These are phyloP conservation scores for Speleostelium caveatum DNA, from an alignment of 78 protist species.

Conservation along the genomic window DNA sequence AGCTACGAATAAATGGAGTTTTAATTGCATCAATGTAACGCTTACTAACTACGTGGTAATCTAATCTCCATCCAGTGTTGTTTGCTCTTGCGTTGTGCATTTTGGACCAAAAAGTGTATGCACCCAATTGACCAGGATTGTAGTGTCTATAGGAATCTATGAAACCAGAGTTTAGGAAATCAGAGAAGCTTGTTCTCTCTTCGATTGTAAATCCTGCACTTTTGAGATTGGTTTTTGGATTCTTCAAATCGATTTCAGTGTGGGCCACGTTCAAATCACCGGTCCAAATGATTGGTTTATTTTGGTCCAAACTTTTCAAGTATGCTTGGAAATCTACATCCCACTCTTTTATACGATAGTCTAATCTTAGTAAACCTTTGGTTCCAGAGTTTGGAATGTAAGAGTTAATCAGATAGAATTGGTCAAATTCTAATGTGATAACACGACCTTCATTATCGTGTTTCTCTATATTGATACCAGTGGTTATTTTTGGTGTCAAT, in stretches of 20 bases:
- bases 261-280: constrained; percentile 88
- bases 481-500: constrained; percentile 44
- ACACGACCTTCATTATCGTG: constrained; percentile 85
- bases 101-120: constrained; percentile 79
- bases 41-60: constrained; percentile 77
- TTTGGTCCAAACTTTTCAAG: constrained; percentile 28
- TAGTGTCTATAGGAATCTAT: constrained; percentile 81
- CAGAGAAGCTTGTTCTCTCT: constrained; percentile 80
- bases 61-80: constrained; percentile 85
- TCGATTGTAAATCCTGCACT: constrained; percentile 85
- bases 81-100: constrained; percentile 51
- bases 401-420: constrained; percentile 73
- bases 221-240: constrained; percentile 75
- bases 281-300: constrained; percentile 85
- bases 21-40: constrained; percentile 43
- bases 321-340: constrained; percentile 74
- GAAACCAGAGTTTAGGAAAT: constrained; percentile 68
- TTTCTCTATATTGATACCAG: constrained; percentile 69
- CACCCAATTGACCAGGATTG: constrained; percentile 60
- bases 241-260: constrained; percentile 78
- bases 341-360: constrained; percentile 81
- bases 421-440: constrained; percentile 77
- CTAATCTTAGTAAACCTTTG: constrained; percentile 18
- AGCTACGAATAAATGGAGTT: constrained; percentile 48
- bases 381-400: constrained; percentile 86